Evolutionary conservation across 768 basidiomycete genomes (phyloP).

Genomic region (Collybiopsis luxurians): DNA sequence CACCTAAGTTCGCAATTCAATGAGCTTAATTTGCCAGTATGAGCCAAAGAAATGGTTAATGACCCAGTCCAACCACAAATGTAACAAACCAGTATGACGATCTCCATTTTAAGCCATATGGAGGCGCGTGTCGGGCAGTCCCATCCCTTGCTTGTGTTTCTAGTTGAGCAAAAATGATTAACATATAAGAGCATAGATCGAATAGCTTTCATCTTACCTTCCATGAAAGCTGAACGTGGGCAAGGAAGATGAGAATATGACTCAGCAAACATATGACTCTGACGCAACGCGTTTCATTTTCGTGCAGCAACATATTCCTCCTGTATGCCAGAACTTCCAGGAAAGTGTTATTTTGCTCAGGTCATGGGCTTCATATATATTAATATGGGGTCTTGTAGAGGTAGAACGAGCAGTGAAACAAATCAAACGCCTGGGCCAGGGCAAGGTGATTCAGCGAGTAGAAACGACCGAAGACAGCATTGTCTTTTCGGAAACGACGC

Average conservation of each 20-base stretch:
- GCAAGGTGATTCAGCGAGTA: slow-evolving; percentile 53
- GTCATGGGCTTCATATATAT: not conserved
- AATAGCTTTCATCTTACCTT: too few relatives aligned
- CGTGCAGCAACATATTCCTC: not conserved
- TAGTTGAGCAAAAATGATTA: not conserved
- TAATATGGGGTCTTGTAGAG: slow-evolving; percentile 36
- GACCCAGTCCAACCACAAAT: slow-evolving; percentile 48
- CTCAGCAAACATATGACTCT: not conserved
- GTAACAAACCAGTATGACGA: slow-evolving; percentile 59
- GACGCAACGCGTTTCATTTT: not conserved
- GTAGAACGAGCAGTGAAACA: slow-evolving; percentile 67
- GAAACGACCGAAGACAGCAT: slow-evolving; percentile 59
- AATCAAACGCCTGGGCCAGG: slow-evolving; percentile 47
- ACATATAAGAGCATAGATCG: too few relatives aligned
- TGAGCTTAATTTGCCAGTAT: not conserved
- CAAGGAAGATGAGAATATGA: not conserved
- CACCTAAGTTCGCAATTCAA: slow-evolving; percentile 23
- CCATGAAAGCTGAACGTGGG: not conserved
- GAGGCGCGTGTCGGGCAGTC: slow-evolving; percentile 14
- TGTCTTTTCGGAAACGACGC: slow-evolving; percentile 57
- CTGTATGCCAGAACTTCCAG: slow-evolving; percentile 56
- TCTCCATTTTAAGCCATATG: slow-evolving; percentile 53
- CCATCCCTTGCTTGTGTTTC: not conserved
- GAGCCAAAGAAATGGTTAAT: slow-evolving; percentile 12
- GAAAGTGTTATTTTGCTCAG: slow-evolving; percentile 21